Conservation (phyloP, 129 eudicot genomes). For the Smallanthus sonchifolius region DNA sequence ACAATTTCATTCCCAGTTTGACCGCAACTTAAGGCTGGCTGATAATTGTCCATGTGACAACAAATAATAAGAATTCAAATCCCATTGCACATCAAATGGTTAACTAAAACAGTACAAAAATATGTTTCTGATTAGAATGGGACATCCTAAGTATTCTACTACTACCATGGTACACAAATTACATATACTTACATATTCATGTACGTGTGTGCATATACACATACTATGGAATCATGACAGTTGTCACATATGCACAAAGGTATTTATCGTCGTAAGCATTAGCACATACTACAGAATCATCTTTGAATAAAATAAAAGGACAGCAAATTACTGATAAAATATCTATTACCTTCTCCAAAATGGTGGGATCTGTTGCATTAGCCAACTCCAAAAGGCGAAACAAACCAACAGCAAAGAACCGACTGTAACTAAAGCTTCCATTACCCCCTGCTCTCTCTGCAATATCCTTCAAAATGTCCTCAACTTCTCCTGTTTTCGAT, state of each 20-base stretch:
- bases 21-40: not conserved
- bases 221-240: not conserved
- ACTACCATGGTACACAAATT: not conserved
- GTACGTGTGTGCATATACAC: not conserved
- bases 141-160: not conserved
- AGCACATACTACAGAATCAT: not conserved
- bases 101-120: too few species aligned
- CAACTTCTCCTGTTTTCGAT: slow-evolving; percentile 78
- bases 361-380: slow-evolving; percentile 77
- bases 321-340: not conserved
- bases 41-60: not conserved
- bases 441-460: slow-evolving; percentile 79
- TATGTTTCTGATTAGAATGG: too few species aligned
- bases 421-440: slow-evolving; percentile 84
- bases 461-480: slow-evolving; percentile 72
- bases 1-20: too few species aligned
- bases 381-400: slow-evolving; percentile 92
- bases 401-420: slow-evolving; percentile 95
- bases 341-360: slow-evolving; percentile 71
- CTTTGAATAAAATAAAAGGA: not conserved
- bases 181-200: too few species aligned
- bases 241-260: not conserved
- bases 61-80: not conserved
- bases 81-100: not conserved
- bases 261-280: not conserved